Base-by-base conservation (phyloP, 192 early-diverging fungal species). In the Backusella australiensis region DNA sequence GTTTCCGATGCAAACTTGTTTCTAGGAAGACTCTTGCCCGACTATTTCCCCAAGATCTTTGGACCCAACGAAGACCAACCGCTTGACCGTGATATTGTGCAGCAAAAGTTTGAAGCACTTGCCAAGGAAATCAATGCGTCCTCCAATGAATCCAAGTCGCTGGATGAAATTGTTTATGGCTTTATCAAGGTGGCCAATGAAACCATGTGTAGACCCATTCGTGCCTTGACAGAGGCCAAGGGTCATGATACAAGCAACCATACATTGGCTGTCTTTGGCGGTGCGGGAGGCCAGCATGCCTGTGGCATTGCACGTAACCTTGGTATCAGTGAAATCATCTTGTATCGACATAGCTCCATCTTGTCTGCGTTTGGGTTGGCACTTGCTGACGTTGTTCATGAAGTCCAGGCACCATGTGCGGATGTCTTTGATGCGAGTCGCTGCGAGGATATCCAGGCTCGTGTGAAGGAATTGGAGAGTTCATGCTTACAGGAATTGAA, bases 121-220 rank as follows among this genome's bases (percentile, higher is more conserved):
- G 83, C 93, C 0, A 73, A 68, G 4, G 78, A 88, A 19, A 91
- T 97, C 36, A 96, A 96, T 77, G 69, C 59, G 3, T 84, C 80
- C 34, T 84, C 78, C 38, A 75, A 81, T 34, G 83, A 84, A 68
- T 76, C 84, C 29, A 95, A 94, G 88, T 85, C 87, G 6, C 53
- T 93, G 2, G 96, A 97, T 76, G 94, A 98, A 68, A 89, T 96
- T 68, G 98, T 95, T 0, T 94, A 90, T 81, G 98, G 98, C 23
- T 99, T 97, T 77, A 86, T 98, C 72, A 93, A 94, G 75, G 96
- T 99, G 11, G 98, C 98, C 12, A 98, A 98, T 78, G 96, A 99
- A 80, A 86, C 92, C 1, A 99, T 99, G 98, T 95, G 96, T 82
- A 86, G 96, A 44, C 96, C 96, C 1, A 98, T 99, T 70, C 88